Evolutionary conservation across 1,284 basidiomycete genomes (phyloP), one percentile per base, ranked within the genome.

Genomic region (Ustilago bromivora): DNA sequence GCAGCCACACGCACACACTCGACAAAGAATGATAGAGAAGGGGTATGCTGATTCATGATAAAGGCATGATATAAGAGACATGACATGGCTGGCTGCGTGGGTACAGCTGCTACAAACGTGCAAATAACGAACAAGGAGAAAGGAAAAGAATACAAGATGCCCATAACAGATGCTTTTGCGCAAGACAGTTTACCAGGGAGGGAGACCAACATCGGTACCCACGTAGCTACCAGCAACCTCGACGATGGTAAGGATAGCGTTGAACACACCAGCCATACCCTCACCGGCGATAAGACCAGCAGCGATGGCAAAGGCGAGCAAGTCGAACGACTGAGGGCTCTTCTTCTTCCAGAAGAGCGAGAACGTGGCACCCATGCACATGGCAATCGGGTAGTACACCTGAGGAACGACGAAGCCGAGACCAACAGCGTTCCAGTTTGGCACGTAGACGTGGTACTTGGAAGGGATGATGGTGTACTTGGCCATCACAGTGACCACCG

Each of bases 381-480:
- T 84, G 61, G 82, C 79, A 28, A 84, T 81, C 4, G 77, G 77
- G 69, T 81, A 81, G 76, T 84, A 80, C 2, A 54, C 61, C 71
- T 84, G 77, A 17, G 82, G 82, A 5, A 90, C 87, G 79, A 91
- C 89, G 80, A 91, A 90, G 51, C 88, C 91, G 36, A 89, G 85
- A 57, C 89, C 89, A 80, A 91, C 87, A 46, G 91, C 90, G 82
- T 91, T 91, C 89, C 90, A 91, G 88, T 92, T 92, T 54, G 91
- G 90, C 23, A 91, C 86, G 66, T 86, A 91, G 53, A 78, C 80
- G 75, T 89, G 88, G 85, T 90, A 90, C 79, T 88, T 89, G 81
- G 88, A 88, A 17, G 90, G 90, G 59, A 91, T 86, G 79, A 87
- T 88, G 66, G 86, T 86, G 85, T 91, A 88, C 85, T 90, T 90